A percentile compares a stretch with the other conserved stretches of the same genome.
Conservation (phyloP, 2,329 filamentous ascomycete species). For the Microcyclospora tardicrescens region DNA sequence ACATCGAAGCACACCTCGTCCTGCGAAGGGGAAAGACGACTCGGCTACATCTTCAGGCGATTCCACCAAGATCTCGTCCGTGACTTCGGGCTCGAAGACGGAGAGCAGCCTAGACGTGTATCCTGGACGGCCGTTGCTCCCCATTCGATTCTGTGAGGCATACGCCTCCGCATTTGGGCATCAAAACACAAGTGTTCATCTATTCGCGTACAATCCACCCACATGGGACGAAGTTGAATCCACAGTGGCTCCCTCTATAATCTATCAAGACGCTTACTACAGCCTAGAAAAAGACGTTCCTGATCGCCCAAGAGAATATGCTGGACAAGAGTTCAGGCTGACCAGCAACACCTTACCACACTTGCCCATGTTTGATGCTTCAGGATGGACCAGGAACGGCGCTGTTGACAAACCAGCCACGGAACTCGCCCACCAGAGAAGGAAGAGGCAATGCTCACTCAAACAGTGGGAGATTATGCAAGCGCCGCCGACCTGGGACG, state of each 20-base stretch:
- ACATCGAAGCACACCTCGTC: conserved; percentile 1
- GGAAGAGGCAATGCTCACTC: conserved; percentile 47
- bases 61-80: no score
- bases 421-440: conserved; percentile 37
- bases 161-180: background rate
- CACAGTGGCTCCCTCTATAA: conserved; percentile 52
- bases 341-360: conserved; percentile 64
- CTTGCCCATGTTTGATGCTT: conserved; percentile 53
- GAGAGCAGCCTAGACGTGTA: background rate
- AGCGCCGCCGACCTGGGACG: conserved; percentile 54
- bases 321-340: conserved; percentile 71
- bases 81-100: no score
- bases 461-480: conserved; percentile 64
- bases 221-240: conserved; percentile 34
- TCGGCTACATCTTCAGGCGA: no score
- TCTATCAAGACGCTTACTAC: conserved; percentile 81
- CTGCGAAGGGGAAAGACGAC: no score
- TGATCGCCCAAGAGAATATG: conserved; percentile 64
- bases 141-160: background rate
- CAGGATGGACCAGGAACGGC: conserved; percentile 42
- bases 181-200: conserved; percentile 2
- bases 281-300: conserved; percentile 75
- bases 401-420: conserved; percentile 40
- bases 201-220: conserved; percentile 24
- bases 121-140: conserved; percentile 2